Evolutionary conservation across 2,329 filamentous ascomycete species (phyloP), one percentile per base, ranked within the genome.

Genomic region (Ophiostoma sp.): DNA sequence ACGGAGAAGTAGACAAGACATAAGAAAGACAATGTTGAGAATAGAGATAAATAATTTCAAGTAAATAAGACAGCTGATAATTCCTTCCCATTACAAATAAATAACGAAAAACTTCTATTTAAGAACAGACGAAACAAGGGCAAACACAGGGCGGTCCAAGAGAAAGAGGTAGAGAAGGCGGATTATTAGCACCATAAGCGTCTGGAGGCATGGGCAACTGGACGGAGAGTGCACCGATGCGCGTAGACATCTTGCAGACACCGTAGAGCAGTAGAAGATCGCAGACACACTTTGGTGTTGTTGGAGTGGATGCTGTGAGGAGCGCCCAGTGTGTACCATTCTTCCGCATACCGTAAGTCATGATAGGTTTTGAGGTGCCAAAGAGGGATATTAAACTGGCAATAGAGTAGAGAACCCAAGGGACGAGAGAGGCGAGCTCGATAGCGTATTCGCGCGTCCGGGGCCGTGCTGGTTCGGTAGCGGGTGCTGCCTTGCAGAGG

Each of bases 31-130:
- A 20, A 64, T 17, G 41, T 20, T 20, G 31, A 64, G 10, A 10
- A 64, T 36, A 39, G 2, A 4, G 8, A 23, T 39, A 65, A 5
- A n/a, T 41, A 11, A 39, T 23, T 23, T 15, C 7, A 33, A 33
- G 11, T 33, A 15, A 62, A 17, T 27, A 62, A 6, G 4, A 62
- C 17, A 62, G 57, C 13, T 62, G 57, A 20, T 8, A 33, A 20
- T 33, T 62, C 35, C 62, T 23, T 65, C n/a, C 62, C 62, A 39
- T 39, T 65, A 36, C 23, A n/a, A 62, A 62, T 20, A 62, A 15
- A 13, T 6, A 39, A 41, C 36, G 33, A 33, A 41, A 62, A 8
- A 62, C 23, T 35, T 39, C 35, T 39, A 65, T 65, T 65, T 39
- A 41, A n/a, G 35, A 65, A 65, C 35, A 65, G 35, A 39, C 35